These are phyloP conservation scores for Salix dunnii DNA, from an alignment of 345 rosid genomes.

Conservation along the genomic window DNA sequence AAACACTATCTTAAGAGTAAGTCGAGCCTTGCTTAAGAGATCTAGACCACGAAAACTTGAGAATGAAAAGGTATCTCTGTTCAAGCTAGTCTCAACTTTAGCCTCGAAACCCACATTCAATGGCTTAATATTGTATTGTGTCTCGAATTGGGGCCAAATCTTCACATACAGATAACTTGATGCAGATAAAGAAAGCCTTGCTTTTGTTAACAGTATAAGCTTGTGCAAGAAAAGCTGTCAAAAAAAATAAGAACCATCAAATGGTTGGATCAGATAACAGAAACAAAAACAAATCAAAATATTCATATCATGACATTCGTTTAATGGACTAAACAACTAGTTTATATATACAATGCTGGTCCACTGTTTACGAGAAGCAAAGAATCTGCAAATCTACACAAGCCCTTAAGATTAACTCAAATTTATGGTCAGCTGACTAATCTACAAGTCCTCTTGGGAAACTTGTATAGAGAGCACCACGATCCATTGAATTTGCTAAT, in stretches of 20 bases:
- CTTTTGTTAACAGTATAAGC: not conserved
- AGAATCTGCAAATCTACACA: not conserved
- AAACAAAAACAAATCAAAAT: not conserved
- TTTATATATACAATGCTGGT: not conserved
- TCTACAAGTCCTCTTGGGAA: not conserved
- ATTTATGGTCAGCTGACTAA: not conserved
- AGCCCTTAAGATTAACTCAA: not conserved
- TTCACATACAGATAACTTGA: not conserved
- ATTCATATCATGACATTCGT: not conserved
- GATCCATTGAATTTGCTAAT: constrained; percentile 5
- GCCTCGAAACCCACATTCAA: not conserved
- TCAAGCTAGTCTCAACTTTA: not conserved
- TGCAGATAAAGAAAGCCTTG: not conserved
- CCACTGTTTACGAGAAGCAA: not conserved
- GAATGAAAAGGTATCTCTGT: not conserved
- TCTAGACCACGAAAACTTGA: not conserved
- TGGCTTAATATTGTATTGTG: not conserved
- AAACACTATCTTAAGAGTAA: not conserved
- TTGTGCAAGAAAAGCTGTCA: not conserved
- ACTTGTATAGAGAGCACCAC: not conserved
- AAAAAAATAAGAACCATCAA: not conserved
- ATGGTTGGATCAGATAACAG: not conserved
- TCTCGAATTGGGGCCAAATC: not conserved
- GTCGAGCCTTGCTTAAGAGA: too few relatives aligned
- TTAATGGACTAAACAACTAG: not conserved